Evolutionary conservation across 306 rosid genomes (phyloP), one percentile per base, ranked within the genome.

Genomic region (Sicyos edulis): DNA sequence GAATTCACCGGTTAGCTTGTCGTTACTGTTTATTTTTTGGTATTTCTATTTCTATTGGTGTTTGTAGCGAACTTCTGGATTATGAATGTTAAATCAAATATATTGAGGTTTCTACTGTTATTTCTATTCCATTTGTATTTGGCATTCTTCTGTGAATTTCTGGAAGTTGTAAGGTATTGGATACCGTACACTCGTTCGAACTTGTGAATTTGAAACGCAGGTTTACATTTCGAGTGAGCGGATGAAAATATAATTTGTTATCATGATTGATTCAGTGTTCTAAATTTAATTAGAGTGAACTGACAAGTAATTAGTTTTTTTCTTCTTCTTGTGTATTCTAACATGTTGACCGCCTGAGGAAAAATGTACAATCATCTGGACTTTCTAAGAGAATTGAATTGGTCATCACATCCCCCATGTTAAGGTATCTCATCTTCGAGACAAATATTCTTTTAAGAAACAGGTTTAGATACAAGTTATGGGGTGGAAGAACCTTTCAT

Each of bases 301-400:
- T 56, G 14, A 42, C 1, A 40, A 40, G 0, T 20, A 64, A 34
- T 79, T n/a, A 10, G 40, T 55, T 12, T 60, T 74, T 45, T 67
- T 51, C 29, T 74, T 49, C 40, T 71, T 52, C 42, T 49, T 72
- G 71, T 61, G 21, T 75, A 65, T 65, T 65, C 34, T 42, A 49
- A 78, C 88, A 93, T 96, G 96, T 93, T 78, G 89, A 82, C 75
- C 83, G 91, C 81, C 88, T 93, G 77, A 82, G 77, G 67, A 80
- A 82, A 24, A 97, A 91, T 83, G 99, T 93, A 72, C 89, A 83
- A 75, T 79, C 85, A 52, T 71, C 79, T 56, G 86, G 92, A 75
- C 82, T 91, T 74, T 82, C 85, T 59, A 87, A 85, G 84, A 81
- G 67, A 80, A 69, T 93, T 53, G 97, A 93, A 65, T 78, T 93